Conservation (phyloP, 139 green algal genomes). For the Chlorella sp. region DNA sequence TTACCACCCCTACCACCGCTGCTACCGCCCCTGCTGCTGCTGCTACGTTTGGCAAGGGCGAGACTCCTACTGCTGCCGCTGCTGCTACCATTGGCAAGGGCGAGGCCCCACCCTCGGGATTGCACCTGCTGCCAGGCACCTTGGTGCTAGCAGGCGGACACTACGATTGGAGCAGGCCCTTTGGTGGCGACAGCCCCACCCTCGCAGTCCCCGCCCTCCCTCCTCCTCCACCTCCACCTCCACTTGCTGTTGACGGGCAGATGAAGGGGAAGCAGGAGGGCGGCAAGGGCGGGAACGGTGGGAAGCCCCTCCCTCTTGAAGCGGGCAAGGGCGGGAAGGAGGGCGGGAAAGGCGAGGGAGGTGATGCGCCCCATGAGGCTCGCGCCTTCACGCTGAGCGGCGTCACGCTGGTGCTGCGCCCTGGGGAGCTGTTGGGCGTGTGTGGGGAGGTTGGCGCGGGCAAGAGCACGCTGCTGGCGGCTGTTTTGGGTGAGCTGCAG, state of each 20-base stretch:
- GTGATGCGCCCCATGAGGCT: not conserved
- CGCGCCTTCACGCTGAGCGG: not conserved
- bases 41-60: too few relatives aligned
- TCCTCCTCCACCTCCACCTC: too few relatives aligned
- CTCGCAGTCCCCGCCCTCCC: not conserved
- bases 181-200: not conserved
- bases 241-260: too few relatives aligned
- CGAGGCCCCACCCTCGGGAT: too few relatives aligned
- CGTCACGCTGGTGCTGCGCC: not conserved
- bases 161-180: not conserved
- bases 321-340: too few relatives aligned
- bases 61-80: too few relatives aligned
- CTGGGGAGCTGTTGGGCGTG: not conserved
- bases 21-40: too few relatives aligned
- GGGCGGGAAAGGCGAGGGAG: not conserved
- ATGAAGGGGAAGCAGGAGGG: not conserved
- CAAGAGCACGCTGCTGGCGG: constrained; percentile 60
- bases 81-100: too few relatives aligned
- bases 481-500: constrained; percentile 63
- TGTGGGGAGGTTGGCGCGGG: constrained; percentile 22
- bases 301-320: not conserved
- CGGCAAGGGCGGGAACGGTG: not conserved
- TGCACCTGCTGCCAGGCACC: not conserved
- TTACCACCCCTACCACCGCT: not conserved
- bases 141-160: not conserved